Percentiles rank a stretch among this genome's conserved stretches.
These are phyloP conservation scores for Curvularia verruculosa DNA, from an alignment of 2,329 filamentous ascomycete species.

Conservation along the genomic window DNA sequence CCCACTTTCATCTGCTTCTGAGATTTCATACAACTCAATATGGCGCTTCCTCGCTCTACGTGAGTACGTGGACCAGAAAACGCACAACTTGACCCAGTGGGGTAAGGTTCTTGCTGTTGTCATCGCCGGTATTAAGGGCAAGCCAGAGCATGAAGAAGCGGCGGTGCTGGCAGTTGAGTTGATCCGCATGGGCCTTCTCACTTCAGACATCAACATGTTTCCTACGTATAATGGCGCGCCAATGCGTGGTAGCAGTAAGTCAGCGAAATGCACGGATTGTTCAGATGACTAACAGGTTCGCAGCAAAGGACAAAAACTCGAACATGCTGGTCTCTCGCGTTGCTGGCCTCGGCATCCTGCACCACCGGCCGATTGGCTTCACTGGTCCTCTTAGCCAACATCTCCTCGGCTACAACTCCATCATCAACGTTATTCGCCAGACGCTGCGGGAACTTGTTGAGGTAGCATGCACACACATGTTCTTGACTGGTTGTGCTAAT, in stretches of 20 bases:
- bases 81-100: slow-evolving; percentile 82
- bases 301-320: slow-evolving; percentile 76
- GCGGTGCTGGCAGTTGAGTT: slow-evolving; percentile 86
- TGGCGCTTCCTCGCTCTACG: slow-evolving; percentile 91
- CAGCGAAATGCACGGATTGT: not conserved
- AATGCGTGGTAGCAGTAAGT: slow-evolving; percentile 58
- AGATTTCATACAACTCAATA: slow-evolving; percentile 75
- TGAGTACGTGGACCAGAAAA: slow-evolving; percentile 75
- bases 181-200: slow-evolving; percentile 77
- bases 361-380: slow-evolving; percentile 86
- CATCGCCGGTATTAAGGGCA: slow-evolving; percentile 66
- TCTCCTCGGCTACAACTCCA: slow-evolving; percentile 81
- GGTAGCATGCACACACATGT: slow-evolving; percentile 77
- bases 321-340: slow-evolving; percentile 85
- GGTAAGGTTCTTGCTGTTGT: slow-evolving; percentile 75
- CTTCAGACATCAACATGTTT: slow-evolving; percentile 68
- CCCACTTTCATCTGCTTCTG: slow-evolving; percentile 66
- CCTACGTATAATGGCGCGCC: slow-evolving; percentile 62
- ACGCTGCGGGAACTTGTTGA: slow-evolving; percentile 84
- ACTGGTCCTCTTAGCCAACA: slow-evolving; percentile 93
- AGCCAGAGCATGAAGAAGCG: slow-evolving; percentile 71
- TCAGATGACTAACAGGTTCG: slow-evolving; percentile 22
- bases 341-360: slow-evolving; percentile 79
- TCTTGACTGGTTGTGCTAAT: slow-evolving; percentile 79
- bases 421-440: slow-evolving; percentile 79